A percentile compares a stretch with the other conserved stretches of the same genome.
Conservation (phyloP, 1,139 yeast species). For the Meyerozyma elateridarum region DNA sequence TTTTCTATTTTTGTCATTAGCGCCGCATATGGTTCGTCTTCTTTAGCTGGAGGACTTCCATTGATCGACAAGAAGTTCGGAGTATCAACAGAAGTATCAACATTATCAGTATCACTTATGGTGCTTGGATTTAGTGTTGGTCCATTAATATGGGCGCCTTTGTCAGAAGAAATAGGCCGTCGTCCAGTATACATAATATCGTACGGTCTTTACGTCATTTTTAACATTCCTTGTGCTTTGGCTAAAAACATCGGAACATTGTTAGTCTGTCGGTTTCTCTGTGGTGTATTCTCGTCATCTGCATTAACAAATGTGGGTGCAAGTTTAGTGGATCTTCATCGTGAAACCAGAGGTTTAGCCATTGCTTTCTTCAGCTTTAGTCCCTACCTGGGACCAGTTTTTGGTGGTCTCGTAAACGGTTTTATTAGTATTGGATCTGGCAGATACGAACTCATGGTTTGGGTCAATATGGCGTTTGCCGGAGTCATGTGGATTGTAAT, state of each 20-base stretch:
- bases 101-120: constrained; percentile 77
- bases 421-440: constrained; percentile 69
- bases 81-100: constrained; percentile 75
- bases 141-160: constrained; percentile 86
- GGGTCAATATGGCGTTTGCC: constrained; percentile 92
- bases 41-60: constrained; percentile 79
- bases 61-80: constrained; percentile 58
- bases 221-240: constrained; percentile 86
- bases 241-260: constrained; percentile 81
- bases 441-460: constrained; percentile 65
- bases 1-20: constrained; percentile 69
- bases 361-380: constrained; percentile 89
- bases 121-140: constrained; percentile 87
- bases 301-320: constrained; percentile 89
- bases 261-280: constrained; percentile 73
- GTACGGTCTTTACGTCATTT: constrained; percentile 65
- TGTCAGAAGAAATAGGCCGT: constrained; percentile 82
- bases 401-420: constrained; percentile 89
- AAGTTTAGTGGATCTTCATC: constrained; percentile 80
- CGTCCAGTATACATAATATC: constrained; percentile 79
- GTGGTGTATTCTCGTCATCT: constrained; percentile 83
- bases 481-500: constrained; percentile 74
- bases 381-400: constrained; percentile 89
- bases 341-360: constrained; percentile 79
- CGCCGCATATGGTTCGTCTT: constrained; percentile 88